Evolutionary conservation across 1,139 yeast species (phyloP).

Genomic region (Pichia sp.): DNA sequence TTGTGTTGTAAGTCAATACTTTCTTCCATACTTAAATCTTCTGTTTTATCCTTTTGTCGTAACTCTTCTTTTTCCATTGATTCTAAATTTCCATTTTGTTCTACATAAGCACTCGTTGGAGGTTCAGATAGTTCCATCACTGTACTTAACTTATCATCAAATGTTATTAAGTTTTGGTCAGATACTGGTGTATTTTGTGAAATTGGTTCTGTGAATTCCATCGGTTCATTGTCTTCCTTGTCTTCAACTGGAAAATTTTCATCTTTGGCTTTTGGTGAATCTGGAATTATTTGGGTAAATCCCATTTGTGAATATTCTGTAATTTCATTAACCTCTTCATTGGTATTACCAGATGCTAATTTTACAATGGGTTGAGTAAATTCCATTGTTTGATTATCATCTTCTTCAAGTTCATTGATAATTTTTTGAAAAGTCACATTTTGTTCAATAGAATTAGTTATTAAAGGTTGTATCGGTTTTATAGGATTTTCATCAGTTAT

Average conservation of each 20-base stretch:
- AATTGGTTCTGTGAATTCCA: conserved; percentile 13
- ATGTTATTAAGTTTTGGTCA: background rate
- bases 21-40: too few species aligned
- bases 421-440: too few species aligned
- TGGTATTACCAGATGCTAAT: background rate
- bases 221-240: conserved; percentile 1
- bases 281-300: background rate
- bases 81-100: background rate
- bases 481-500: too few species aligned
- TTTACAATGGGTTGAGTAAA: conserved; percentile 8
- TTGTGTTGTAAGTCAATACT: too few species aligned
- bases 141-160: conserved; percentile 5
- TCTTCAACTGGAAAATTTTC: background rate
- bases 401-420: background rate
- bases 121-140: conserved; percentile 14
- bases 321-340: background rate
- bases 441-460: too few species aligned
- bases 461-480: too few species aligned
- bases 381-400: conserved; percentile 12
- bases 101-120: conserved; percentile 3
- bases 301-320: conserved; percentile 2
- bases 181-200: background rate
- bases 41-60: background rate
- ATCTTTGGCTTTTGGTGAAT: background rate
- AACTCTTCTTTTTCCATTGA: background rate